Conservation (phyloP, 1,284 basidiomycete genomes). For the Trichosporon coremiiforme region DNA sequence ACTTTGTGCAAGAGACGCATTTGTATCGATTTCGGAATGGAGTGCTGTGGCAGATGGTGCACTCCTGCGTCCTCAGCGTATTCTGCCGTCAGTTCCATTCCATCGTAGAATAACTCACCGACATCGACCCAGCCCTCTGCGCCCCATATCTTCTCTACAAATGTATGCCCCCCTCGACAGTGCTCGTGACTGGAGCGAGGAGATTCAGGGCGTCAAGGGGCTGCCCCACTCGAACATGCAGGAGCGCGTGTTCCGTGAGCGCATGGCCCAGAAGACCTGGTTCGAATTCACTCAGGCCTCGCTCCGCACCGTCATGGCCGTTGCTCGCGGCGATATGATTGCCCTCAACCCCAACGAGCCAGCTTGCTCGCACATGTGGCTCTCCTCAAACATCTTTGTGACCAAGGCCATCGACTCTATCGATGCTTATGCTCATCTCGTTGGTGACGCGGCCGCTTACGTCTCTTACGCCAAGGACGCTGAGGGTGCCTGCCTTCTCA, state of each 20-base stretch:
- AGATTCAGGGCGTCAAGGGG: constrained; percentile 62
- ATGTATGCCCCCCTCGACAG: too few species aligned
- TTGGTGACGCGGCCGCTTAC: constrained; percentile 63
- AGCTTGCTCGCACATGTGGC: constrained; percentile 61
- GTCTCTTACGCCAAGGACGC: constrained; percentile 63
- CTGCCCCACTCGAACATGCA: constrained; percentile 59
- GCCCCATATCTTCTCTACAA: too few species aligned
- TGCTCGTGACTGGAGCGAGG: constrained; percentile 67
- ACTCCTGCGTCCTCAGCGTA: too few species aligned
- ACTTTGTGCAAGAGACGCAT: constrained; percentile 71
- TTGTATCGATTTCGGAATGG: too few species aligned
- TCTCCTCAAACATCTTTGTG: constrained; percentile 63
- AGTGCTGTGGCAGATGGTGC: too few species aligned
- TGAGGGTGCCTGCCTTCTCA: constrained; percentile 60
- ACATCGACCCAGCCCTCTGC: too few species aligned
- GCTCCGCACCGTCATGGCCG: constrained; percentile 59
- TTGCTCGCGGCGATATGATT: constrained; percentile 60
- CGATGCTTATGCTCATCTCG: constrained; percentile 61
- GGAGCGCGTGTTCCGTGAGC: constrained; percentile 62
- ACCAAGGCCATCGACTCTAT: constrained; percentile 63
- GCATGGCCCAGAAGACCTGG: constrained; percentile 61
- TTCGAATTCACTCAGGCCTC: constrained; percentile 62
- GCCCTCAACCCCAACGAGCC: constrained; percentile 63
- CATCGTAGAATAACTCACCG: too few species aligned
- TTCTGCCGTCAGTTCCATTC: too few species aligned